Conservation (phyloP, 2,329 filamentous ascomycete species). For the Chaetomium globosum region DNA sequence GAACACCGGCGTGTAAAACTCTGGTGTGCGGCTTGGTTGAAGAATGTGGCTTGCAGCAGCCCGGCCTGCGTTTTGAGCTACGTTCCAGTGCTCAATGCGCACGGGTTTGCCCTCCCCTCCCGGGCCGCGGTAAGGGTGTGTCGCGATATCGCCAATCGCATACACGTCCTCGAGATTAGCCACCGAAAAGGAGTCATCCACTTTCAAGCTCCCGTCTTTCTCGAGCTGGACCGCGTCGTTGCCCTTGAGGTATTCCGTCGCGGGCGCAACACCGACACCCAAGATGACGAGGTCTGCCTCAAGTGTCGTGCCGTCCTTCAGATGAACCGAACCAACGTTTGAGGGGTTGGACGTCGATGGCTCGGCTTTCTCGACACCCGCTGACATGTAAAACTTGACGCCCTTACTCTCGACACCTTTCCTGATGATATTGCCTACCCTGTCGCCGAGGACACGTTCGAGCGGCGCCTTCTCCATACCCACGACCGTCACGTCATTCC, state of each 20-base stretch:
- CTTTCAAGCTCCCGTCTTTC: slow-evolving; percentile 81
- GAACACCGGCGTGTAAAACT: slow-evolving; percentile 88
- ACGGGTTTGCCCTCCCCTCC: slow-evolving; percentile 72
- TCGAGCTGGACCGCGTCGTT: slow-evolving; percentile 72
- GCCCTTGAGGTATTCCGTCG: slow-evolving; percentile 77
- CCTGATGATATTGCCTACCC: slow-evolving; percentile 81
- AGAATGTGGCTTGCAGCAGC: slow-evolving; percentile 77
- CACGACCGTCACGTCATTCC: slow-evolving; percentile 82
- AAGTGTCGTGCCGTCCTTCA: slow-evolving; percentile 84
- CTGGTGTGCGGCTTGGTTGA: slow-evolving; percentile 61
- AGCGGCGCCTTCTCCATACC: slow-evolving; percentile 87
- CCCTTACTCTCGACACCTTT: slow-evolving; percentile 79
- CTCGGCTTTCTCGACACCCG: slow-evolving; percentile 79
- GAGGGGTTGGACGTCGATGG: slow-evolving; percentile 67
- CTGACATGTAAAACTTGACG: slow-evolving; percentile 83
- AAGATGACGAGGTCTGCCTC: slow-evolving; percentile 89
- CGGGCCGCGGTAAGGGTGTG: slow-evolving; percentile 90
- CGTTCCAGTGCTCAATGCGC: slow-evolving; percentile 98
- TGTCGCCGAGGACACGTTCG: slow-evolving; percentile 79
- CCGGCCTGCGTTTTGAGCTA: slow-evolving; percentile 90
- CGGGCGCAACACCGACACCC: slow-evolving; percentile 84
- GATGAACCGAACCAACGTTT: slow-evolving; percentile 75
- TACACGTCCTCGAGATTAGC: slow-evolving; percentile 79
- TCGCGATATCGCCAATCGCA: slow-evolving; percentile 92
- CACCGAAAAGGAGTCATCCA: slow-evolving; percentile 78